Base-by-base conservation (phyloP, 768 basidiomycete genomes). In the Royoungia palumana region DNA sequence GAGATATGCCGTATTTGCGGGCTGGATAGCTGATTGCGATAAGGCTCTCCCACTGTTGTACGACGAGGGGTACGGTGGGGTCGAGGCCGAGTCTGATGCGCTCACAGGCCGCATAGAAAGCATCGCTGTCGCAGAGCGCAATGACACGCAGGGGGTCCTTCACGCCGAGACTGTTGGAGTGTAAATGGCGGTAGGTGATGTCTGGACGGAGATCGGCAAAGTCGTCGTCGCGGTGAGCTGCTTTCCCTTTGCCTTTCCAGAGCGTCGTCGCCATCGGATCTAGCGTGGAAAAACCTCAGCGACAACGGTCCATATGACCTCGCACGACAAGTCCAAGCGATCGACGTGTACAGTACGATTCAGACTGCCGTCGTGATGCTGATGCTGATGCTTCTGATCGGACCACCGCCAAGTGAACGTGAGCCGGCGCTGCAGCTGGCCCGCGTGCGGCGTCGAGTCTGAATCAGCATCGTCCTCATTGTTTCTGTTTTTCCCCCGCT, bases 11-110 rank as follows among this genome's bases (percentile, higher is more conserved):
- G 63, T 79, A 97, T 60, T 82, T 83, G 54, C 96, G 80, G 0
- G 96, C 95, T 5, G 94, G 85, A 63, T 99, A 98, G 68, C 94
- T 97, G 54, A 98, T 87, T 0, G 96, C 96, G 50, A 99, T 98
- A 45, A 94, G 64, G 14, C 81, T 75, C 38, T 88, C 81, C 94
- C 94, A 94, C 55, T 95, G 93, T 37, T 85, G 76, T 6, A 93
- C 91, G 6, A 91, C 89, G 11, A 94, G 74, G 0, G 92, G 91
- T 1, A 66, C 75, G 16, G 76, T 74, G 35, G 77, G 75, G 43
- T 78, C 74, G 38, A 89, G 71, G 0, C 79, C 81, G 0, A 95
- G 78, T 24, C 93, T 76, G 45, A 89, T 78, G 70, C 86, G 87
- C 68, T 96, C 94, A 70, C 89, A 94, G 7, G 87, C 83, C 12